Conservation (phyloP, 1,139 yeast species). For the Kodamaea anthophila region DNA sequence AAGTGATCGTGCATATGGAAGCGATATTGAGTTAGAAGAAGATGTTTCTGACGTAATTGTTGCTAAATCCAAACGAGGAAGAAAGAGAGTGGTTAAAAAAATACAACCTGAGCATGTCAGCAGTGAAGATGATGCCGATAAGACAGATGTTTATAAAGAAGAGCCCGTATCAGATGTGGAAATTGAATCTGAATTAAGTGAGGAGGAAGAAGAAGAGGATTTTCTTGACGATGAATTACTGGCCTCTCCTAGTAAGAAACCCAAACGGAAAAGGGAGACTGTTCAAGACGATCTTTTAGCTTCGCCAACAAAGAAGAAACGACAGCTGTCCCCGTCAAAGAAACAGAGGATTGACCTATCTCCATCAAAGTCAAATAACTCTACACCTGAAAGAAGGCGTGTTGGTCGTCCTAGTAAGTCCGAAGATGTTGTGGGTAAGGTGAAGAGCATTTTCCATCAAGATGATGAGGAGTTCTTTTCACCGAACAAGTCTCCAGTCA, state of each 20-base stretch:
- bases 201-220: slow-evolving; percentile 6
- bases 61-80: slow-evolving; percentile 5
- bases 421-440: slow-evolving; percentile 25
- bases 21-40: slow-evolving; percentile 29
- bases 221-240: neutral
- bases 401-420: slow-evolving; percentile 34
- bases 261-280: neutral
- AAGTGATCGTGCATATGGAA: slow-evolving; percentile 17
- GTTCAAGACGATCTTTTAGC: no score
- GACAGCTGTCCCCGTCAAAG: slow-evolving; percentile 1
- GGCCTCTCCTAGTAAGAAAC: slow-evolving; percentile 1
- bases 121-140: slow-evolving; percentile 12
- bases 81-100: slow-evolving; percentile 3
- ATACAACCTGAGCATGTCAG: slow-evolving; percentile 5
- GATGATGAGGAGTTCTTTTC: slow-evolving; percentile 24
- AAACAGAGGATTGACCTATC: no score
- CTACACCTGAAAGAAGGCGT: slow-evolving; percentile 11
- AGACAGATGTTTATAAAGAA: slow-evolving; percentile 12
- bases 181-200: slow-evolving; percentile 13
- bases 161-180: slow-evolving; percentile 7
- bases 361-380: neutral
- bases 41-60: slow-evolving; percentile 12
- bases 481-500: slow-evolving; percentile 12
- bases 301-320: slow-evolving; percentile 3
- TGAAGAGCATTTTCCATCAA: slow-evolving; percentile 30